phyloP scores from a whole-genome alignment of 1,139 yeast species.

The Sugiyamaella pinicola region DNA sequence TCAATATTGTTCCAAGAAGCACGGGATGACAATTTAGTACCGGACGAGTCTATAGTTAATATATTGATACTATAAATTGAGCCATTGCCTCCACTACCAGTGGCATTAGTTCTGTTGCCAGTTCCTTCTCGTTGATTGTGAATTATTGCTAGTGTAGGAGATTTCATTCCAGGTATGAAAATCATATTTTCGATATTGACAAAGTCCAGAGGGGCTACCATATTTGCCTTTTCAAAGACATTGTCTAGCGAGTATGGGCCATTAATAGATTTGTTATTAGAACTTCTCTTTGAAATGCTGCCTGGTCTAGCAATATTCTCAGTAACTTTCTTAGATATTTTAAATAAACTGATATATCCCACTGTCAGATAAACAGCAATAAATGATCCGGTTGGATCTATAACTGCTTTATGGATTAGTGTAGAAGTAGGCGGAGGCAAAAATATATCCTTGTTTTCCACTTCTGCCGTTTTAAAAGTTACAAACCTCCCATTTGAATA shows the following conservation, averaged over 20 bases:
- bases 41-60: constrained; percentile 2
- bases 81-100: not conserved
- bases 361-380: constrained; percentile 18
- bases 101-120: not conserved
- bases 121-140: constrained; percentile 11
- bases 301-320: constrained; percentile 1
- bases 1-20: constrained; percentile 12
- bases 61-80: constrained; percentile 3
- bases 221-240: constrained; percentile 10
- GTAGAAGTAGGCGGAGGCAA: not conserved
- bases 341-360: constrained; percentile 17
- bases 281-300: not conserved
- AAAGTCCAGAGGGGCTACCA: constrained; percentile 22
- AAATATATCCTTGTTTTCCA: not conserved
- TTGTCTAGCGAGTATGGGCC: constrained; percentile 2
- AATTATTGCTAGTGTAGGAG: constrained; percentile 23
- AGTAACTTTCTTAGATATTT: constrained; percentile 9
- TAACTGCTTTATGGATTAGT: constrained; percentile 14
- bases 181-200: constrained; percentile 20
- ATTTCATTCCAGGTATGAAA: constrained; percentile 22
- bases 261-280: not conserved
- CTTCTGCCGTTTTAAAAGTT: constrained; percentile 1
- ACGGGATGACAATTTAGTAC: constrained; percentile 12
- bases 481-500: constrained; percentile 22
- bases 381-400: constrained; percentile 21